Evolutionary conservation across 2,329 filamentous ascomycete species (phyloP).

Genomic region (Dothideomycetes sp.): DNA sequence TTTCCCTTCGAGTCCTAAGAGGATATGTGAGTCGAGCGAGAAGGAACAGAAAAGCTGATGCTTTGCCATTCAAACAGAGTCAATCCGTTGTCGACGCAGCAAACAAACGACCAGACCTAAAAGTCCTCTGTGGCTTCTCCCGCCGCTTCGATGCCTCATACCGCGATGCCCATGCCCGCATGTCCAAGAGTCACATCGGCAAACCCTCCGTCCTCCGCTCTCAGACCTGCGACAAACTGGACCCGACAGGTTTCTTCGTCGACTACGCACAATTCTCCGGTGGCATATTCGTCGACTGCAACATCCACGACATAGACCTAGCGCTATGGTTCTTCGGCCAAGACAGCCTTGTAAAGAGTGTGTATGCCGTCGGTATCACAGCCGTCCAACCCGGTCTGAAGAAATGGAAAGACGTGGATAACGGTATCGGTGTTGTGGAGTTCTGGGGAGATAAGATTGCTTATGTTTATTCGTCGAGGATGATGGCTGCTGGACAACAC

Average conservation of each 20-base stretch:
- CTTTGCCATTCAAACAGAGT: conserved; percentile 34
- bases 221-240: conserved; percentile 59
- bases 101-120: conserved; percentile 47
- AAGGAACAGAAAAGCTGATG: not conserved
- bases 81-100: conserved; percentile 52
- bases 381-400: conserved; percentile 50
- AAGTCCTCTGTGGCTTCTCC: conserved; percentile 59
- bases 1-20: too few species aligned
- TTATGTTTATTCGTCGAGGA: conserved; percentile 54
- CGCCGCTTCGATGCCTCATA: conserved; percentile 59
- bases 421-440: conserved; percentile 55
- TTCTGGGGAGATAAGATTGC: conserved; percentile 56
- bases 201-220: conserved; percentile 51
- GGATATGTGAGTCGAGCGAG: too few species aligned
- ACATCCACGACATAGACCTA: conserved; percentile 61
- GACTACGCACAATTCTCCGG: conserved; percentile 56
- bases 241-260: conserved; percentile 59
- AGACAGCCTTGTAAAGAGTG: conserved; percentile 45
- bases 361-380: conserved; percentile 48
- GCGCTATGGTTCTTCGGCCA: conserved; percentile 55
- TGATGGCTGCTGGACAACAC: conserved; percentile 61
- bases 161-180: conserved; percentile 47
- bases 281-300: conserved; percentile 63
- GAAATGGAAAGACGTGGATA: conserved; percentile 52
- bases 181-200: conserved; percentile 48